Conservation (phyloP, 2,329 filamentous ascomycete species). For the Pyrenophora graminea region DNA sequence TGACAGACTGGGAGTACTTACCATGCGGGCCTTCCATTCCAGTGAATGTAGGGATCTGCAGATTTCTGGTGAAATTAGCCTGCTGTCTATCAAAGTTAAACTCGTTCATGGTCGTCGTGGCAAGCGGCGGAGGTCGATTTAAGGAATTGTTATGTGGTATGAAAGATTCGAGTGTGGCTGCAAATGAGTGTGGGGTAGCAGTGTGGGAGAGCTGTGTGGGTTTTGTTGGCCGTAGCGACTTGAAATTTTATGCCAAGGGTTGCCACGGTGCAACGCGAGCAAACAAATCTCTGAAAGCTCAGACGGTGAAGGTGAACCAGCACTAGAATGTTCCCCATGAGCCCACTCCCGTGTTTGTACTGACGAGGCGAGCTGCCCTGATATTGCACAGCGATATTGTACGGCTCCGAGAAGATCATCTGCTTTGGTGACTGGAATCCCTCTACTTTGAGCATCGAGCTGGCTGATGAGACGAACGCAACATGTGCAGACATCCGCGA, state of each 20-base stretch:
- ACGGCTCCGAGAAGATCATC: background rate
- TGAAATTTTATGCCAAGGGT: slow-evolving; percentile 7
- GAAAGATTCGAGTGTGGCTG: background rate
- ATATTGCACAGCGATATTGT: background rate
- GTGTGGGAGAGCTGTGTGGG: background rate
- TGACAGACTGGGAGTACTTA: background rate
- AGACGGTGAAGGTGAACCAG: background rate
- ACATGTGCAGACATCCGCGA: background rate
- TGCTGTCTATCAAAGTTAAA: background rate
- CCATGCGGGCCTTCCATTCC: background rate
- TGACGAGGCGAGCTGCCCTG: slow-evolving; percentile 5
- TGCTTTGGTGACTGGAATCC: background rate
- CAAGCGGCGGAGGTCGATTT: background rate
- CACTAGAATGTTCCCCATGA: background rate
- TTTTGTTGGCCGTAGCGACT: slow-evolving; percentile 6
- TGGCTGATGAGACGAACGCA: background rate
- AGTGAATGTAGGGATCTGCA: background rate
- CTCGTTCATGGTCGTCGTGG: background rate
- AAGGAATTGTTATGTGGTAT: background rate
- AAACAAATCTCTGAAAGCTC: background rate
- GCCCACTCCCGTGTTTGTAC: background rate
- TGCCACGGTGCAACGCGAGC: slow-evolving; percentile 15
- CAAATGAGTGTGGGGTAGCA: background rate
- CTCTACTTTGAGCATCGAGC: background rate
- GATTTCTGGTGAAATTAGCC: background rate